phyloP scores from a whole-genome alignment of 2,329 filamentous ascomycete genomes.

The Trichophyton verrucosum region DNA sequence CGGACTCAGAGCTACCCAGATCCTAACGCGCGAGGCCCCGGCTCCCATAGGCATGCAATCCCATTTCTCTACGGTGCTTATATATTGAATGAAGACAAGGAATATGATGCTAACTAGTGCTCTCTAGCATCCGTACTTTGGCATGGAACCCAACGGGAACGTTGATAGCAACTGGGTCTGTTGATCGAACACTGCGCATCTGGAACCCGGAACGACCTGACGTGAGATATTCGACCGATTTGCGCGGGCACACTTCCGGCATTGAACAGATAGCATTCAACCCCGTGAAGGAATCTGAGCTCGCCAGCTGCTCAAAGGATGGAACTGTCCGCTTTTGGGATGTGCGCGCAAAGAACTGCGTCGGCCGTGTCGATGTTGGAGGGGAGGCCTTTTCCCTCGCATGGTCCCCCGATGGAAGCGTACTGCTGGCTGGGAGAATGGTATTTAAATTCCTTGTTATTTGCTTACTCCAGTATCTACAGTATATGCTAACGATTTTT shows the following conservation, averaged over 20 bases:
- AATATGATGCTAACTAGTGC: slow-evolving; percentile 17
- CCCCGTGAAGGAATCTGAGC: slow-evolving; percentile 37
- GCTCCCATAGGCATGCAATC: slow-evolving; percentile 41
- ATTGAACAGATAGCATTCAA: slow-evolving; percentile 40
- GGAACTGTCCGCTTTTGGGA: slow-evolving; percentile 41
- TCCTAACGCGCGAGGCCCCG: slow-evolving; percentile 42
- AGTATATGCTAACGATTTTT: slow-evolving; percentile 1
- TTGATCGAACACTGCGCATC: slow-evolving; percentile 77
- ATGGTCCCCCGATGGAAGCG: slow-evolving; percentile 38
- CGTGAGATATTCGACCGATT: slow-evolving; percentile 36
- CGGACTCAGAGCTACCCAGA: slow-evolving; percentile 63
- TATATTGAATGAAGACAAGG: background rate
- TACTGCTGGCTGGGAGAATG: slow-evolving; percentile 37
- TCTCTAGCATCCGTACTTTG: slow-evolving; percentile 54
- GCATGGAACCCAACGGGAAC: slow-evolving; percentile 81
- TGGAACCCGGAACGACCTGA: slow-evolving; percentile 58
- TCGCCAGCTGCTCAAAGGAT: slow-evolving; percentile 39
- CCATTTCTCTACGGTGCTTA: background rate
- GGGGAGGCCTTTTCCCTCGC: slow-evolving; percentile 38
- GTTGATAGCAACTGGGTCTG: slow-evolving; percentile 74
- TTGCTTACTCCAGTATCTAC: background rate
- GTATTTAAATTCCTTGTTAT: slow-evolving; percentile 17
- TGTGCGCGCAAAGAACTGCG: slow-evolving; percentile 37
- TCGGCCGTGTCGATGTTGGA: slow-evolving; percentile 37
- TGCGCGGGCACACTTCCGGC: slow-evolving; percentile 36